These are phyloP conservation scores for Senna siamea DNA, from an alignment of 306 rosid genomes.

Conservation along the genomic window DNA sequence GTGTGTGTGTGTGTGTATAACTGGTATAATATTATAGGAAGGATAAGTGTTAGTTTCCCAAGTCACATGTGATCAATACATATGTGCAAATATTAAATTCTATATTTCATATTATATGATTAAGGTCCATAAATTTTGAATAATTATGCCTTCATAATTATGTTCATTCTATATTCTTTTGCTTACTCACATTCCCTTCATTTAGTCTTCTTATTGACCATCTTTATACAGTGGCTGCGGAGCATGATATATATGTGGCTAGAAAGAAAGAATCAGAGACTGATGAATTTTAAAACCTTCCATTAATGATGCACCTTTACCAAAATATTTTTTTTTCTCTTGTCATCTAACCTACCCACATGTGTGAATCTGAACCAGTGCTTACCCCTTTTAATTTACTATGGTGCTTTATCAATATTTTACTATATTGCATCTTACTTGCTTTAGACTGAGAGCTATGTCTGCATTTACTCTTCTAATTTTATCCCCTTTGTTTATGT, in stretches of 20 bases:
- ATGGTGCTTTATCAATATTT: no score
- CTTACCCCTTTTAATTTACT: no score
- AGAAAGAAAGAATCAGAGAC: constrained; percentile 25
- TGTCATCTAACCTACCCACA: no score
- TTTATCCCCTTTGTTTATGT: no score
- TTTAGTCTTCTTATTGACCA: constrained; percentile 45
- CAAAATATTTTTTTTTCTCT: no score
- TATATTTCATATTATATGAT: constrained; percentile 13
- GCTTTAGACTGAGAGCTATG: no score
- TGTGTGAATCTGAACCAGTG: no score
- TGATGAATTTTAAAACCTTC: constrained; percentile 13
- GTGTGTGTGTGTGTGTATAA: no score
- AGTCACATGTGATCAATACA: constrained; percentile 29
- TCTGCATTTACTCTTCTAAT: no score
- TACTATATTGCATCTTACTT: no score
- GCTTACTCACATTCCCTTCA: constrained; percentile 39
- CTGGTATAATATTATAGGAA: no score
- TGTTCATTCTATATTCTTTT: constrained; percentile 13
- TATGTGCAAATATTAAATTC: constrained; percentile 32
- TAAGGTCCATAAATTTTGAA: constrained; percentile 11
- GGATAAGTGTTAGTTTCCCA: not conserved
- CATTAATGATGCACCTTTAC: no score
- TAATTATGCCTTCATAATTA: constrained; percentile 26
- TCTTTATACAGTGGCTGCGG: constrained; percentile 21
- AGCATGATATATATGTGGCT: constrained; percentile 35